These are phyloP conservation scores for Phytopythium ostracodes DNA, from an alignment of 352 stramenopile species.

Conservation along the genomic window DNA sequence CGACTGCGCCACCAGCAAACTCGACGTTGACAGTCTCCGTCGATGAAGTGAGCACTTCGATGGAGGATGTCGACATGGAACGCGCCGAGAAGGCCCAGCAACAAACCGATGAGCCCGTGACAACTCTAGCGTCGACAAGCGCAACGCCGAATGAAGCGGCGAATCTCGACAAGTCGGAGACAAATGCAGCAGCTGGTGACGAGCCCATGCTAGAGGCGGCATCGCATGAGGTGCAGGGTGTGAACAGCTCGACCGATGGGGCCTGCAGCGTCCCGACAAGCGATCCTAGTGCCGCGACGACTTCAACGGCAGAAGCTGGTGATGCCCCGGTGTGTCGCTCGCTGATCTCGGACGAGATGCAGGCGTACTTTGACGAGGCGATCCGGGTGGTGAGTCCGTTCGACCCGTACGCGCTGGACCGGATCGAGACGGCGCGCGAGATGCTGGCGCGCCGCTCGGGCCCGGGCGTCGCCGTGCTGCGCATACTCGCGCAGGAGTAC, in stretches of 20 bases:
- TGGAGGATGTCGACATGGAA: neutral
- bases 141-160: neutral
- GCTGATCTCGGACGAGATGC: conserved; percentile 27
- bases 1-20: neutral
- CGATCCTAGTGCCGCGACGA: neutral
- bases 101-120: neutral
- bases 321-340: conserved; percentile 7
- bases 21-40: neutral
- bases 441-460: conserved; percentile 59
- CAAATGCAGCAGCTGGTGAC: neutral
- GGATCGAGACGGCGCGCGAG: conserved; percentile 53
- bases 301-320: neutral
- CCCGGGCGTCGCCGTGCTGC: conserved; percentile 58
- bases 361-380: conserved; percentile 58
- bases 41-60: neutral
- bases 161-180: neutral
- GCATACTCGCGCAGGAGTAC: conserved; percentile 77
- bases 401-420: conserved; percentile 64
- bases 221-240: neutral
- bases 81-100: neutral
- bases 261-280: neutral
- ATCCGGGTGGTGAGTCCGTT: conserved; percentile 58
- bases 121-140: neutral
- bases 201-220: neutral
- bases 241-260: neutral